phyloP scores from a whole-genome alignment of 2,329 filamentous ascomycete species.

The Phaeosphaeriaceae sp. region DNA sequence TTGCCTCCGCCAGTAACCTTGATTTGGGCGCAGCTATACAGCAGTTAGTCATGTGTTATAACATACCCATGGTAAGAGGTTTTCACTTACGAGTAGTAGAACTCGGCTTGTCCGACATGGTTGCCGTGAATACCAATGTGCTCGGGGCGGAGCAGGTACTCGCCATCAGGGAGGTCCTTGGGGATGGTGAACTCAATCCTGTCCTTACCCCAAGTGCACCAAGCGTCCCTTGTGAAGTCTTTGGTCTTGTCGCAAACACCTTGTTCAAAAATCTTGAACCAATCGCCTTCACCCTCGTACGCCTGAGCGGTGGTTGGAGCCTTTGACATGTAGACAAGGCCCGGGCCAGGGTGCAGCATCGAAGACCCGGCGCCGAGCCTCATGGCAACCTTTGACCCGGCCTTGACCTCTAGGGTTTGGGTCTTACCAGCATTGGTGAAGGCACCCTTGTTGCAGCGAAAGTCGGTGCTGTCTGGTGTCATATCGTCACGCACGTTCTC shows the following conservation, averaged over 20 bases:
- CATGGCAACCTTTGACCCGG: conserved; percentile 23
- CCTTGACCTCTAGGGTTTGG: conserved; percentile 17
- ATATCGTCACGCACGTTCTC: conserved; percentile 27
- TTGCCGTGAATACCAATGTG: conserved; percentile 53
- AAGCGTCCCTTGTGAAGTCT: conserved; percentile 14
- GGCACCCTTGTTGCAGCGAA: conserved; percentile 36
- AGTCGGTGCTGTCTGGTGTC: conserved; percentile 26
- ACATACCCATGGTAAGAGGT: neutral
- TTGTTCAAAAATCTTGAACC: conserved; percentile 36
- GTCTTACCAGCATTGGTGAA: conserved; percentile 17
- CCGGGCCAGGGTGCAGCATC: conserved; percentile 29
- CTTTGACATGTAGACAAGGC: conserved; percentile 33
- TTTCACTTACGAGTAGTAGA: conserved; percentile 39
- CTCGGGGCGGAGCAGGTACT: conserved; percentile 53
- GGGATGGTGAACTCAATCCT: conserved; percentile 43
- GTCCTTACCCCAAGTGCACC: conserved; percentile 29
- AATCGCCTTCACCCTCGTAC: conserved; percentile 33
- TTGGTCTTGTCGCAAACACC: conserved; percentile 16
- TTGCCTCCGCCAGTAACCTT: conserved; percentile 46
- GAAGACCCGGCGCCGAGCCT: conserved; percentile 24
- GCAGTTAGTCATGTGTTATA: neutral
- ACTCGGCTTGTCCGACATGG: conserved; percentile 42
- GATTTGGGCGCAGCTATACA: conserved; percentile 48
- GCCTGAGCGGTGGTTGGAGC: conserved; percentile 20
- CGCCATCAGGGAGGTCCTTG: conserved; percentile 43